Conservation (phyloP, 345 rosid genomes). For the Eucalyptus marginata region DNA sequence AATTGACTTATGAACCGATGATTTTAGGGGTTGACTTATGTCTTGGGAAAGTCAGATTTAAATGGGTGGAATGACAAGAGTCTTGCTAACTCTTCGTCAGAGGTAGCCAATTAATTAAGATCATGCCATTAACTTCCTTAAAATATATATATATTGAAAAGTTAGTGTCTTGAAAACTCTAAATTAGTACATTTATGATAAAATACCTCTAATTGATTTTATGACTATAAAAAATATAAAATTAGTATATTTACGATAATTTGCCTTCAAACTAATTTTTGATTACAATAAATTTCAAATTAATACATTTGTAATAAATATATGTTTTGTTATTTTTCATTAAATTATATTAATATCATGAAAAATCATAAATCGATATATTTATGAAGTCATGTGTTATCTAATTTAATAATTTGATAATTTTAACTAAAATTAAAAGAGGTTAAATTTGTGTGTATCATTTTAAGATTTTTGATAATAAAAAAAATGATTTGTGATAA, state of each 20-base stretch:
- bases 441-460: accelerated
- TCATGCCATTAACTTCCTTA: not conserved
- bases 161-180: accelerated
- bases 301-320: not conserved
- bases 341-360: not conserved
- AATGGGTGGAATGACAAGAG: not conserved
- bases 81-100: not conserved
- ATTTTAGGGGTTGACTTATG: not conserved
- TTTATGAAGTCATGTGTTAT: accelerated
- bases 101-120: not conserved
- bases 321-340: accelerated
- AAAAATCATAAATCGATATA: too few species aligned
- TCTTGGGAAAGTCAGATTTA: not conserved
- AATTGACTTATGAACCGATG: accelerated
- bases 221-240: accelerated
- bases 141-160: too few species aligned
- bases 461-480: too few species aligned
- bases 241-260: accelerated
- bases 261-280: accelerated
- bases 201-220: too few species aligned
- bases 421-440: accelerated
- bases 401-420: too few species aligned
- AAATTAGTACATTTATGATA: accelerated
- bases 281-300: too few species aligned
- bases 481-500: too few species aligned